Conservation (phyloP, 257 asterid species). For the Leonotis leonurus region DNA sequence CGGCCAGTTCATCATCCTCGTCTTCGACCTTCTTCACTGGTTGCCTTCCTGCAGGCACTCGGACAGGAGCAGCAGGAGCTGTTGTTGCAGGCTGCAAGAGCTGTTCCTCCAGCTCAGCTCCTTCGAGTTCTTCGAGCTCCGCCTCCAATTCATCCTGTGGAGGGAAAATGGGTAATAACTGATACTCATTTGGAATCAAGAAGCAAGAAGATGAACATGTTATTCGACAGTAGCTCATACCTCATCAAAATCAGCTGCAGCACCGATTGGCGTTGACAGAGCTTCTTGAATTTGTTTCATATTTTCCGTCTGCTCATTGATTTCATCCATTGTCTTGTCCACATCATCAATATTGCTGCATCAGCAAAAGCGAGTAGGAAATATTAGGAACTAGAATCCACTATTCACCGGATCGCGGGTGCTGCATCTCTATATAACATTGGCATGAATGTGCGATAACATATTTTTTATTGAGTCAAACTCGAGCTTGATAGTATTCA, state of each 20-base stretch:
- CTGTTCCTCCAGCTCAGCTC: slow-evolving; percentile 71
- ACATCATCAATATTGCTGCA: slow-evolving; percentile 71
- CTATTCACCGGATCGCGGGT: too few relatives aligned
- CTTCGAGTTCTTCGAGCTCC: slow-evolving; percentile 80
- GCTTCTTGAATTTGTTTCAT: slow-evolving; percentile 83
- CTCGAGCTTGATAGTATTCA: too few relatives aligned
- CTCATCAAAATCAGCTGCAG: slow-evolving; percentile 80
- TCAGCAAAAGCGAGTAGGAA: slow-evolving; percentile 2
- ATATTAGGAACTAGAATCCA: slow-evolving; percentile 9
- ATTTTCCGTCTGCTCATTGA: slow-evolving; percentile 80
- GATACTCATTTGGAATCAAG: neutral
- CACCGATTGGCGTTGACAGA: slow-evolving; percentile 59
- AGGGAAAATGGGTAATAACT: slow-evolving; percentile 4
- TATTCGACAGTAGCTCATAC: slow-evolving; percentile 28
- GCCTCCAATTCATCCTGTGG: slow-evolving; percentile 74
- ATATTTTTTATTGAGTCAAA: too few relatives aligned
- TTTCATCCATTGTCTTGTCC: slow-evolving; percentile 88
- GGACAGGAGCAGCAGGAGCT: slow-evolving; percentile 61
- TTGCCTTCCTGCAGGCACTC: slow-evolving; percentile 53
- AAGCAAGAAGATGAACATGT: neutral
- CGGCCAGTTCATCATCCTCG: slow-evolving; percentile 80
- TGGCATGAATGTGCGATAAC: too few relatives aligned
- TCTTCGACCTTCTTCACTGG: slow-evolving; percentile 39
- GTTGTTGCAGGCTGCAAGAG: slow-evolving; percentile 73
- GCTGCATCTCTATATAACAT: too few relatives aligned